Conservation (phyloP, 805 yeast genomes). For the Candida sphagnicola region DNA sequence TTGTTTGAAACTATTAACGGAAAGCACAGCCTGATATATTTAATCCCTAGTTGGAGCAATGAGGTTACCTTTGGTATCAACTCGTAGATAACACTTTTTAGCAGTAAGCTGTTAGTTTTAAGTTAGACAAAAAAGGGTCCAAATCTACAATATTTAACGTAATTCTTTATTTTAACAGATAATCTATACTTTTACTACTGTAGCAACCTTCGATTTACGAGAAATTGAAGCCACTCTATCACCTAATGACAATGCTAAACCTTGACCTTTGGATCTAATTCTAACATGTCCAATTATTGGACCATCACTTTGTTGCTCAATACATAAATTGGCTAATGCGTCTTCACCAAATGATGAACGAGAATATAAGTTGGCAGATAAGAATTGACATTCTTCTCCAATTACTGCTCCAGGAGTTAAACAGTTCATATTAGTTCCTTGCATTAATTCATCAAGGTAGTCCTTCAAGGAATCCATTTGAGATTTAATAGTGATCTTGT, state of each 20-base stretch:
- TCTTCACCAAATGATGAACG: conserved; percentile 95
- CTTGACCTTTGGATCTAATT: conserved; percentile 97
- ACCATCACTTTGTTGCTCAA: conserved; percentile 74
- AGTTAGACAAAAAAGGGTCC: too few relatives aligned
- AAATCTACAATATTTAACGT: neutral
- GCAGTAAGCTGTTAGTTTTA: too few relatives aligned
- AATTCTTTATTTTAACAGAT: neutral
- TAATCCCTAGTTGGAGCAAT: neutral
- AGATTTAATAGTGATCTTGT: conserved; percentile 86
- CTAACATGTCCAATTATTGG: conserved; percentile 90
- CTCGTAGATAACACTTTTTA: too few relatives aligned
- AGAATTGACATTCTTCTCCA: conserved; percentile 85
- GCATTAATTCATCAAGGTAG: conserved; percentile 70
- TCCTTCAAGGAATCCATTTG: conserved; percentile 62
- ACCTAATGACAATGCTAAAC: conserved; percentile 90
- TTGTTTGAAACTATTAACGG: neutral
- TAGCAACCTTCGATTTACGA: conserved; percentile 33
- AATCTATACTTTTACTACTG: conserved; percentile 5
- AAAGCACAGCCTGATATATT: neutral
- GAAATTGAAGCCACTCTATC: conserved; percentile 88
- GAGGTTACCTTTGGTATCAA: too few relatives aligned
- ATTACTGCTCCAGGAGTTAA: conserved; percentile 89
- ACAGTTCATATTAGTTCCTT: conserved; percentile 90
- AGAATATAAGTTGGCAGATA: conserved; percentile 92
- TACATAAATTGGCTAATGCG: conserved; percentile 91